Evolutionary conservation across 345 rosid species (phyloP), one percentile per base, ranked within the genome.

Genomic region (Barbarea vulgaris): DNA sequence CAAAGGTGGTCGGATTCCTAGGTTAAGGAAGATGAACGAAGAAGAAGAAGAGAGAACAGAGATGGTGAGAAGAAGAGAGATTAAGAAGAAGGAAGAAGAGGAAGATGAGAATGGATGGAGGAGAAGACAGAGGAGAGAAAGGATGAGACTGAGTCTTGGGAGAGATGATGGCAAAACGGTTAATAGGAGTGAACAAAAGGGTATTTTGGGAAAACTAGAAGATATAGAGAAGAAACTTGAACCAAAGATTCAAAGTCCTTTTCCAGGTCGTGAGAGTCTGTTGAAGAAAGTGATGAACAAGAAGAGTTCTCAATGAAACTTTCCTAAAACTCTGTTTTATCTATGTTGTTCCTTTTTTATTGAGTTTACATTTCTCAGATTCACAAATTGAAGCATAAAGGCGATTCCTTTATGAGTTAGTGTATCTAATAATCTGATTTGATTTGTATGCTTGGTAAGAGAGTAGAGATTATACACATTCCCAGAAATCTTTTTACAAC

Each of bases 1-100:
- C 15, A 80, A 70, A 59, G 88, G 97, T 9, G 97, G 89, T 4
- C 80, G 91, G 63, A 87, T 93, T 50, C 98, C 97, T 12, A 89
- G 98, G 70, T 48, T 61, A 28, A 24, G 13, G 37, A 70, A 67
- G 24, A 58, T 14, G 24, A 28, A 4, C 7, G 39, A 63, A n/a
- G 44, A 58, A 15, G 37, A 76, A 9, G 67, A 52, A 18, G 31
- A 61, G 14, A 54, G 9, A 28, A 9, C 7, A 7, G 73, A 53
- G 8, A 66, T 55, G 50, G 77, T 28, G 0, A 41, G 72, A 69
- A 50, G 62, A 46, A 65, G 44, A 67, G 78, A 57, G 78, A 37
- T 11, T 28, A 9, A 80, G 67, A 9, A 73, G 57, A 67, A 64
- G 59, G 71, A 42, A n/a, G 73, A n/a, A 28, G 77, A 70, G 10